Evolutionary conservation across 2,329 filamentous ascomycete species (phyloP).

Genomic region (Xylaria sp.): DNA sequence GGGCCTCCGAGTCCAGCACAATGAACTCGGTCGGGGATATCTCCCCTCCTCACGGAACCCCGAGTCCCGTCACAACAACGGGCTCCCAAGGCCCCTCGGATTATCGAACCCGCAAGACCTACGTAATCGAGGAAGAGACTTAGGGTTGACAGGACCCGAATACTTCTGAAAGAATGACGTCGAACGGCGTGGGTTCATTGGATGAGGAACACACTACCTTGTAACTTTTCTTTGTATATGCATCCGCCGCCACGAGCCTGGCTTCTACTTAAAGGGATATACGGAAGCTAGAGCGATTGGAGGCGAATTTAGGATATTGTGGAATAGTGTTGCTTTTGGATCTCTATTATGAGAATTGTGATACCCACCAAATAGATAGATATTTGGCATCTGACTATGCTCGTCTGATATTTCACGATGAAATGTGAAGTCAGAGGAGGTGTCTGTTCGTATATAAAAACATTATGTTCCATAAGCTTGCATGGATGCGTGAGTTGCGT

Average conservation of each 20-base stretch:
- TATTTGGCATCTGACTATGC: background rate
- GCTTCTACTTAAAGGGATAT: slow-evolving; percentile 2
- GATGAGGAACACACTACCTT: slow-evolving; percentile 7
- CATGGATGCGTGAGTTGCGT: background rate
- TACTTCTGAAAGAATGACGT: background rate
- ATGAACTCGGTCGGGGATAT: slow-evolving; percentile 19
- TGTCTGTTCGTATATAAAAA: background rate
- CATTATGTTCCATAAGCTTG: background rate
- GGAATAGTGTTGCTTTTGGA: slow-evolving; percentile 8
- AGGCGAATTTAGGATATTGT: slow-evolving; percentile 1
- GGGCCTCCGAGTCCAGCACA: slow-evolving; percentile 17
- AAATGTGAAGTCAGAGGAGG: background rate
- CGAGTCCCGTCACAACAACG: background rate
- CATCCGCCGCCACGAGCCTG: background rate
- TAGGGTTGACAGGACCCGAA: background rate
- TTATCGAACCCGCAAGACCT: slow-evolving; percentile 26
- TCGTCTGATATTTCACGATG: background rate
- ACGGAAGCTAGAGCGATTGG: background rate
- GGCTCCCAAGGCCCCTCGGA: background rate
- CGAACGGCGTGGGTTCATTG: background rate
- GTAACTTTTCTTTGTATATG: slow-evolving; percentile 18
- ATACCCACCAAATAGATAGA: slow-evolving; percentile 24
- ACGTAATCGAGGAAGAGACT: slow-evolving; percentile 38
- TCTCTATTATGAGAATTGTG: slow-evolving; percentile 13
- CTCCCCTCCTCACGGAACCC: background rate